Conservation (phyloP, 2,329 filamentous ascomycete genomes). For the Trichothecium sympodiale region DNA sequence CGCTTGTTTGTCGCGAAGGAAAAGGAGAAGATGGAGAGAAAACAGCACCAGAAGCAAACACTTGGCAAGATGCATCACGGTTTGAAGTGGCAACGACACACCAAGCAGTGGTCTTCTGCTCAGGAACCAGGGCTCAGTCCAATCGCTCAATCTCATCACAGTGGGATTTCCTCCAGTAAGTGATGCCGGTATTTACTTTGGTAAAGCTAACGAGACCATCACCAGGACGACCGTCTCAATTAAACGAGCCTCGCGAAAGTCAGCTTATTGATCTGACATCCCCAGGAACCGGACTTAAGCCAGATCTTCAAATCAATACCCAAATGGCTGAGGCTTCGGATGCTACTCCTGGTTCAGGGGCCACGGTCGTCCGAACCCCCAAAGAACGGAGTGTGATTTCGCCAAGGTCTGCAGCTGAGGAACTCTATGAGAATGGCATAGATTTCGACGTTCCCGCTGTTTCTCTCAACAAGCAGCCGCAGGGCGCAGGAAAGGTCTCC, state of each 20-base stretch:
- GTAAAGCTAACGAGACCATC: conserved; percentile 5
- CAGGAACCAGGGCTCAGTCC: conserved; percentile 38
- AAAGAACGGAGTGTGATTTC: conserved; percentile 13
- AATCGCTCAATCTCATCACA: conserved; percentile 30
- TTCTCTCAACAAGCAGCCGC: not conserved
- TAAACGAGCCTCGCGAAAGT: not conserved
- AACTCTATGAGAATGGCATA: conserved; percentile 21
- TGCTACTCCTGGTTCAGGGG: conserved; percentile 16
- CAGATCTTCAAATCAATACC: not conserved
- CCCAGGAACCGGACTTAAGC: not conserved
- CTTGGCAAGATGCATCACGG: conserved; percentile 4
- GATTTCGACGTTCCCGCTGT: conserved; percentile 12
- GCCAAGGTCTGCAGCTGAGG: conserved; percentile 11
- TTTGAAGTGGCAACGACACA: conserved; percentile 32
- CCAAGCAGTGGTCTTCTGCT: conserved; percentile 39
- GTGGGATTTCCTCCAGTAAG: conserved; percentile 15
- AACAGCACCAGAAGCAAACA: conserved; percentile 8
- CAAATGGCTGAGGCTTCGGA: conserved; percentile 1
- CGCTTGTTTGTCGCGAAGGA: conserved; percentile 15
- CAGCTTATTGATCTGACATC: conserved; percentile 8
- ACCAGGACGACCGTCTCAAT: not conserved
- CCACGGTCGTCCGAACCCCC: conserved; percentile 26
- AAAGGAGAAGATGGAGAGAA: conserved; percentile 23
- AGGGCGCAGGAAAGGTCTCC: not conserved
- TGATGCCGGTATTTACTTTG: conserved; percentile 1